These are phyloP conservation scores for Boletus reticulatus DNA, from an alignment of 768 basidiomycete genomes.

Conservation along the genomic window DNA sequence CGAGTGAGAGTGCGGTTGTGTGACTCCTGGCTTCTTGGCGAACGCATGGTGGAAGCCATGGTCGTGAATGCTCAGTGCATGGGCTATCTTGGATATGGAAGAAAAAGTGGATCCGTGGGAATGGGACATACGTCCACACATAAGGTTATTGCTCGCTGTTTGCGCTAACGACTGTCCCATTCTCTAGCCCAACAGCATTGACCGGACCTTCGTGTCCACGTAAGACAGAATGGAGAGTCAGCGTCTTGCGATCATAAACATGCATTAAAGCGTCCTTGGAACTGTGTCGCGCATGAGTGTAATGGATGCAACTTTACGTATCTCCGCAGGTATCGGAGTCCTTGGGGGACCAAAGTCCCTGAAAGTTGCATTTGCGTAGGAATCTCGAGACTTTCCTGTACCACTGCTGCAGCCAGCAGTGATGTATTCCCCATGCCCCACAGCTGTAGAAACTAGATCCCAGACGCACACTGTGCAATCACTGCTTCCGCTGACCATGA, in stretches of 20 bases:
- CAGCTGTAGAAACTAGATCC: constrained; percentile 52
- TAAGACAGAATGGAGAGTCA: constrained; percentile 60
- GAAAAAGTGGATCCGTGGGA: too few relatives aligned
- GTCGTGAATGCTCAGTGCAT: too few relatives aligned
- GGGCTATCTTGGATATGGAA: too few relatives aligned
- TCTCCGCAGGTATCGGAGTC: constrained; percentile 53
- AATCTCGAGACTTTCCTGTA: constrained; percentile 14
- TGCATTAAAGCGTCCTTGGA: constrained; percentile 83
- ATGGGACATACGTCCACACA: too few relatives aligned
- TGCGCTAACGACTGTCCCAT: constrained; percentile 71
- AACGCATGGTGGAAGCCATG: too few relatives aligned
- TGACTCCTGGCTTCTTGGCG: too few relatives aligned
- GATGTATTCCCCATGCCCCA: constrained; percentile 14
- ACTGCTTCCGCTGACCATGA: constrained; percentile 89
- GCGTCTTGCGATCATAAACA: constrained; percentile 73
- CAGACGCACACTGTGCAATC: constrained; percentile 83
- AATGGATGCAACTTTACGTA: constrained; percentile 37
- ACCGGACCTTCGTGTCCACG: constrained; percentile 90
- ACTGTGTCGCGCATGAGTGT: constrained; percentile 34
- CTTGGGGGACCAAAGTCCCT: constrained; percentile 25
- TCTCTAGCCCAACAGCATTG: constrained; percentile 84
- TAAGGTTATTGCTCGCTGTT: constrained; percentile 56
- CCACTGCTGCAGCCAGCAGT: background rate
- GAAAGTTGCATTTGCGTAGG: constrained; percentile 4
- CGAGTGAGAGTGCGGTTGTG: too few relatives aligned